phyloP scores from a whole-genome alignment of 2,329 filamentous ascomycete genomes.

The Epichloe brachyelytri region DNA sequence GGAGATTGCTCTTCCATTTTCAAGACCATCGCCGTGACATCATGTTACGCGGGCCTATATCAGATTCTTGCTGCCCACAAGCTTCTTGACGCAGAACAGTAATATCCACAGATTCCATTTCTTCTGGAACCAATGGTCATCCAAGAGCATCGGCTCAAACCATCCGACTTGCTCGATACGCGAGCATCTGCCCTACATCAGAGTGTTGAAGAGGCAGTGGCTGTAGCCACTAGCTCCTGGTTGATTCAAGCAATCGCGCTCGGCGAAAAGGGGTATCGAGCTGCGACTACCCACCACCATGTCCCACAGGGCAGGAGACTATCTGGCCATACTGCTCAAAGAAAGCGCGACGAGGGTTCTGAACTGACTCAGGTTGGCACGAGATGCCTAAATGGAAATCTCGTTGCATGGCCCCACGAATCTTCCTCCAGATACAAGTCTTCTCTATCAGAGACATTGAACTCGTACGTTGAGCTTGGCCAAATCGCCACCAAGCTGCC shows the following conservation, averaged over 20 bases:
- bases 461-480: neutral
- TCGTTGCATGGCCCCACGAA: neutral
- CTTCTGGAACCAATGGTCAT: too few relatives aligned
- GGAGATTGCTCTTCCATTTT: slow-evolving; percentile 45
- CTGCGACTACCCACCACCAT: neutral
- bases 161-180: neutral
- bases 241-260: neutral
- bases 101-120: too few relatives aligned
- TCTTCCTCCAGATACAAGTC: neutral
- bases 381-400: too few relatives aligned
- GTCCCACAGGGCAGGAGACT: neutral
- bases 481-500: neutral
- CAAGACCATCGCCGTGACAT: slow-evolving; percentile 38
- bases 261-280: neutral
- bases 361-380: neutral
- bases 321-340: neutral
- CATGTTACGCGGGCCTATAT: neutral
- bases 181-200: neutral
- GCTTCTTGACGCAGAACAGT: too few relatives aligned
- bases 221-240: neutral
- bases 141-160: too few relatives aligned
- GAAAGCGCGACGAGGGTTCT: neutral
- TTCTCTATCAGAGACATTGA: neutral
- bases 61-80: neutral
- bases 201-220: neutral